Base-by-base conservation (phyloP, 2,329 filamentous ascomycete genomes). In the Xylariales sp. region DNA sequence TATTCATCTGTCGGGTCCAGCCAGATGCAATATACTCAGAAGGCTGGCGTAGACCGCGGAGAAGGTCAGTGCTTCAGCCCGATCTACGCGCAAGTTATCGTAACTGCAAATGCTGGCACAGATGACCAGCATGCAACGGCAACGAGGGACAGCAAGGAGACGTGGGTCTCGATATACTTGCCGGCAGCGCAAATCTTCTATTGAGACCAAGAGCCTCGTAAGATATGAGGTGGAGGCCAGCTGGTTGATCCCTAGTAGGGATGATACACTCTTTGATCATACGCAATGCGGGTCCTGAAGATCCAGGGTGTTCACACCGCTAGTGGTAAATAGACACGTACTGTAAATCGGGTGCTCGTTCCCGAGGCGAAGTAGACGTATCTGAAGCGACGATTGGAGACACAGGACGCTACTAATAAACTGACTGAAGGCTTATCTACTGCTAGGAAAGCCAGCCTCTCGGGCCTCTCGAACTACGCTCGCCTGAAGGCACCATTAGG, bases 91-190 rank as follows among this genome's bases (percentile, higher is more conserved):
- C 46, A 49, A 25, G 34, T 38, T 31, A 46, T 48, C 27, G 43
- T 51, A 11, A 20, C 43, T 4, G 45, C 45, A 16, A 31, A 42
- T 20, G 37, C 45, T 18, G 46, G 48, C 16, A 18, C 36, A n/a
- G 38, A 49, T 27, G 48, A 52, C 35, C 28, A 44, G 22, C 41
- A 44, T 19, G 35, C 50, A 12, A 49, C 46, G 8, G 49, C 49
- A 15, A 45, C 46, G 11, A 32, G 40, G 15, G 49, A 52, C 29
- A 36, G 29, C 6, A 39, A 41, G 6, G 46, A 48, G n/a, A 33
- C 32, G 9, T 52, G 46, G 44, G 47, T 49, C 35, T 47, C 50
- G 48, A 44, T 50, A 12, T 52, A 49, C 32, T 42, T 46, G 15
- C 48, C 48, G 14, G 49, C 46, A 4, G 49, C 46, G 12, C 29